Base-by-base conservation (phyloP, 2,329 filamentous ascomycete genomes). In the Lojkania enalia region DNA sequence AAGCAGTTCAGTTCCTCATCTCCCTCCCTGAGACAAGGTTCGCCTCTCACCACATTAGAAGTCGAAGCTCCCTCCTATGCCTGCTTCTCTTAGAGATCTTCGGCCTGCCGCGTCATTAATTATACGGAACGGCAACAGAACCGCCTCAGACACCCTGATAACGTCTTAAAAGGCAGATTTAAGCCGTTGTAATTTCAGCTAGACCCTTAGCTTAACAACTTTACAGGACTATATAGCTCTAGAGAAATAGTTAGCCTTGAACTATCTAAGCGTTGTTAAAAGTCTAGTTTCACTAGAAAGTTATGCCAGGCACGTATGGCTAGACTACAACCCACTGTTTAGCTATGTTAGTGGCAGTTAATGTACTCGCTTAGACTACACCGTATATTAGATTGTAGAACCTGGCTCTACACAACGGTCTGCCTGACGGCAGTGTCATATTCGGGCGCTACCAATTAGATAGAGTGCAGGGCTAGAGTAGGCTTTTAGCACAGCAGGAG, bases 351-450 rank as follows among this genome's bases (percentile, higher is more conserved):
- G 14, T 16, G 25, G 23, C 25, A 27, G 14, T 20, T 20, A 21
- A 41, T 30, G 16, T 41, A 41, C 43, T 46, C 43, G 37, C 43
- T 31, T 23, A 46, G 36, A 29, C 31, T 41, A 21, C 31, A 29
- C 30, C 27, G 14, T 7, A 46, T 37, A 41, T 21, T 18, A 30
- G 41, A 40, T 41, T 36, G 37, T 36, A 31, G 41, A 30, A 19
- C 48, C 30, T 46, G 7, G 30, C 36, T 47, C 41, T 18, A 30
- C 20, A 46, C 50, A 31, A 52, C 37, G 35, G 31, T 44, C 49
- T 52, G 39, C 15, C 29, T 41, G 30, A 36, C 23, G 21, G 37
- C 31, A 46, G 43, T n/a, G 37, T 36, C 36, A 31, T 19, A 12
- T 29, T 41, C 37, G 29, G 31, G 37, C 36, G 31, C 36, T 15